A percentile compares a stretch with the other conserved stretches of the same genome.
phyloP scores from a whole-genome alignment of 2,329 filamentous ascomycete species.

The Grosmannia huntii region DNA sequence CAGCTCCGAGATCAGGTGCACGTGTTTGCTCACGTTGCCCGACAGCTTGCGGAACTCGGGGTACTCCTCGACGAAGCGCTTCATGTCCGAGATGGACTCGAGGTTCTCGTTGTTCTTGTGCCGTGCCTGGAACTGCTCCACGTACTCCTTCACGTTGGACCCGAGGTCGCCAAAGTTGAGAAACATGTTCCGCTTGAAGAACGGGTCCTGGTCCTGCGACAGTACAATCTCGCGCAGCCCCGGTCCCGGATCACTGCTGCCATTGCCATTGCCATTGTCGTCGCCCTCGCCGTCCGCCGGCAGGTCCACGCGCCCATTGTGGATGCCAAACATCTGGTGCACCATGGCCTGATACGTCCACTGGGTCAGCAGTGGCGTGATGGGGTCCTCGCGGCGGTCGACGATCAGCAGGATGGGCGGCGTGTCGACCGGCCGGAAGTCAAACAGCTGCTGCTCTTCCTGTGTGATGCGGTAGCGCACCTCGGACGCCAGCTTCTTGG shows the following conservation, averaged over 20 bases:
- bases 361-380: conserved; percentile 87
- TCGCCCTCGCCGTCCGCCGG: conserved; percentile 52
- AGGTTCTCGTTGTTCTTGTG: conserved; percentile 95
- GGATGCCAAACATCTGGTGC: conserved; percentile 85
- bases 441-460: conserved; percentile 91
- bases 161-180: conserved; percentile 93
- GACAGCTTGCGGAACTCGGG: conserved; percentile 95
- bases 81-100: conserved; percentile 97
- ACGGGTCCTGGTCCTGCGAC: conserved; percentile 93
- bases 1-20: conserved; percentile 86
- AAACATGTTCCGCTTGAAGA: conserved; percentile 99
- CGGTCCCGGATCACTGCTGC: conserved; percentile 66
- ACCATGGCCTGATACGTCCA: conserved; percentile 99
- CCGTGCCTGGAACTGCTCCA: conserved; percentile 94
- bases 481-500: conserved; percentile 88
- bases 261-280: background rate
- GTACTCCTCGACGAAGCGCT: conserved; percentile 97
- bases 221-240: conserved; percentile 90
- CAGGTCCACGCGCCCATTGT: conserved; percentile 87
- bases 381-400: conserved; percentile 85
- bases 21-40: conserved; percentile 96
- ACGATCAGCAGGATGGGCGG: conserved; percentile 83
- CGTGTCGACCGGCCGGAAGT: conserved; percentile 90
- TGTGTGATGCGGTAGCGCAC: conserved; percentile 87
- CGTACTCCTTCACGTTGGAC: conserved; percentile 94